Evolutionary conservation across 352 stramenopile species (phyloP), one percentile per base, ranked within the genome.

Genomic region (Phytophthora cajani): DNA sequence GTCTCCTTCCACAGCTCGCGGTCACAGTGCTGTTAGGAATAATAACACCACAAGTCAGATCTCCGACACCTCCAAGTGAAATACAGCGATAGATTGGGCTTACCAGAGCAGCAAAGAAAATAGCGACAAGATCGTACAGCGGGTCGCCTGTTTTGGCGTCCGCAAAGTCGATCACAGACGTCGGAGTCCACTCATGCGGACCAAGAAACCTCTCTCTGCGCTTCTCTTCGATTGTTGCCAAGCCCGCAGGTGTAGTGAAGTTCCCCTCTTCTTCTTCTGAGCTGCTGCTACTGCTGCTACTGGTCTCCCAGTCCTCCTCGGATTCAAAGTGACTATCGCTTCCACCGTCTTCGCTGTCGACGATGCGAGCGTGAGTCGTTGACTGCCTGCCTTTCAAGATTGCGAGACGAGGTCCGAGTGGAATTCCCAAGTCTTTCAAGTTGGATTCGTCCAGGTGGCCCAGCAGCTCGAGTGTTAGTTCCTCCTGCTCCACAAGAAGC

Each of bases 111-210:
- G 86, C 80, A 64, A 94, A 93, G 62, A 95, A 89, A 25, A 96
- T 67, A 7, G 89, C 85, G 11, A 96, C 80, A 23, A 97, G 75
- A 56, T 97, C 90, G 66, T 93, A 97, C 14, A 97, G 56, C 55
- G 89, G 88, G 68, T 97, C 90, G 25, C 89, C 90, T 0, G 81
- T 91, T 82, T 95, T 95, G 65, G 84, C 76, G 67, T 97, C 90
- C 0, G 89, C 90, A 67, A 96, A 96, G 62, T 97, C 90, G 64
- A 97, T 94, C 61, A 97, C 84, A 9, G 81, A 82, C 11, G 67
- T 77, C 7, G 89, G 87, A 56, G 71, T 60, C 89, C 89, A 96
- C 61, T 85, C 64, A 32, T 76, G 57, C 1, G 66, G 49, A 14
- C 87, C 89, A 25, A 82, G 27, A 51, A 91, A 93, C 32, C 77